Base-by-base conservation (phyloP, 768 basidiomycete genomes). In the Leccinum barrowsii region DNA sequence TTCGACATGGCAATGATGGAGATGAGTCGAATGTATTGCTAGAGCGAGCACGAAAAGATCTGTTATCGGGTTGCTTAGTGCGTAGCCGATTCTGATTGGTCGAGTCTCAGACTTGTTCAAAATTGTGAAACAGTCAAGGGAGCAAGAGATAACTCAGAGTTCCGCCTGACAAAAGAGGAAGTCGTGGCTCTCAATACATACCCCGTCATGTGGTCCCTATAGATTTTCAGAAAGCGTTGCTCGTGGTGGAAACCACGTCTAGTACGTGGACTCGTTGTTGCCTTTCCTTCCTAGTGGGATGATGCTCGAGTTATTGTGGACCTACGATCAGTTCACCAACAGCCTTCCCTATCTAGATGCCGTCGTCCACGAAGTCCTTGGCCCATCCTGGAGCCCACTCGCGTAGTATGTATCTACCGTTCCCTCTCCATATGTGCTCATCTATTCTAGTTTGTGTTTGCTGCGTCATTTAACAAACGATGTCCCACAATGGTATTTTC, bases 301-400 rank as follows among this genome's bases (percentile, higher is more conserved):
- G 1, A 72, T 87, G 0, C 77, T 86, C n/a, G 84, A 85, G 59
- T 75, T 86, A 0, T 76, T 73, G 2, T 74, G 73, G 28, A 79
- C 77, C 3, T 84, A 78, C 69, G 83, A 85, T 28, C 77, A 84
- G 60, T 72, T 86, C 1, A 75, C 71, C 7, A 76, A 76, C 2
- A 71, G 54, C 24, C 69, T 87, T 10, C 83, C 83, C 1, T 84
- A 81, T 64, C 79, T 85, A 22, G 22, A 22, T 22, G 22, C 22
- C 22, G 22, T 22, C 22, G 22, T 22, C 22, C 22, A 22, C 22
- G 82, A 82, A 64, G 70, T 68, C 2, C 72, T 82, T 71, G 78
- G 8, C 72, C 80, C 0, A 46, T 77, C 13, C 15, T 24, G 0
- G 71, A 75, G n/a, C 1, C 30, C 4, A 54, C 47, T 1, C 60